phyloP scores from a whole-genome alignment of 2,329 filamentous ascomycete genomes.

The Arthrobotrys musiformis region DNA sequence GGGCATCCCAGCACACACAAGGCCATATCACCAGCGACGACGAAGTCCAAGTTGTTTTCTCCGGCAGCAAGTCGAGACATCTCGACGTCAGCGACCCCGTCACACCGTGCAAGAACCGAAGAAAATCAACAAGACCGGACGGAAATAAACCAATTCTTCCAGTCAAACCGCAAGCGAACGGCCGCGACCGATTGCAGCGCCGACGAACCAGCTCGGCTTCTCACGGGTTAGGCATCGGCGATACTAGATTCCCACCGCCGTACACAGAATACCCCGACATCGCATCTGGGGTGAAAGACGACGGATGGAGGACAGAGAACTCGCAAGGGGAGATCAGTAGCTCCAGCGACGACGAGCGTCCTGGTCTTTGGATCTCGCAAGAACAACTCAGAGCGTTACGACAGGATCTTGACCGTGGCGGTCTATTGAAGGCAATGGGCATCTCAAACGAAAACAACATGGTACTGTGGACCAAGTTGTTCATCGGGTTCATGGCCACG shows the following conservation, averaged over 20 bases:
- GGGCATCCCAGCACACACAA: slow-evolving; percentile 17
- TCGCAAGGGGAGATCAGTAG: slow-evolving; percentile 42
- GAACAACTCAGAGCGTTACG: slow-evolving; percentile 38
- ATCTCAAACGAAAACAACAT: slow-evolving; percentile 33
- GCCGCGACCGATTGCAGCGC: slow-evolving; percentile 32
- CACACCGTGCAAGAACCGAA: slow-evolving; percentile 39
- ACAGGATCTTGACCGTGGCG: slow-evolving; percentile 33
- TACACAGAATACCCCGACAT: slow-evolving; percentile 38
- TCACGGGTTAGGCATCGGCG: slow-evolving; percentile 19
- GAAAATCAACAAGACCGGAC: slow-evolving; percentile 5
- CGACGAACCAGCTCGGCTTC: slow-evolving; percentile 6
- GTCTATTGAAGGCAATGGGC: slow-evolving; percentile 41
- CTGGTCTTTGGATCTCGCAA: slow-evolving; percentile 43
- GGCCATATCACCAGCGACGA: slow-evolving; percentile 38
- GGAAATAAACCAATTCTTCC: slow-evolving; percentile 37
- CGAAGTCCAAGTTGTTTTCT: slow-evolving; percentile 38
- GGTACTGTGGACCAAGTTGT: slow-evolving; percentile 46
- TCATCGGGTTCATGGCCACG: slow-evolving; percentile 41
- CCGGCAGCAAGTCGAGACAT: slow-evolving; percentile 14
- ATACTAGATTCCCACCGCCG: slow-evolving; percentile 30
- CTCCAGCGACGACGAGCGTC: slow-evolving; percentile 25
- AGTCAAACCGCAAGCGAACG: slow-evolving; percentile 36
- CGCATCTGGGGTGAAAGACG: slow-evolving; percentile 19
- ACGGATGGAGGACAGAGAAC: slow-evolving; percentile 52
- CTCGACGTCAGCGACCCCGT: slow-evolving; percentile 20